Conservation (phyloP, 2,329 filamentous ascomycete species). For the Monilinia fructigena region DNA sequence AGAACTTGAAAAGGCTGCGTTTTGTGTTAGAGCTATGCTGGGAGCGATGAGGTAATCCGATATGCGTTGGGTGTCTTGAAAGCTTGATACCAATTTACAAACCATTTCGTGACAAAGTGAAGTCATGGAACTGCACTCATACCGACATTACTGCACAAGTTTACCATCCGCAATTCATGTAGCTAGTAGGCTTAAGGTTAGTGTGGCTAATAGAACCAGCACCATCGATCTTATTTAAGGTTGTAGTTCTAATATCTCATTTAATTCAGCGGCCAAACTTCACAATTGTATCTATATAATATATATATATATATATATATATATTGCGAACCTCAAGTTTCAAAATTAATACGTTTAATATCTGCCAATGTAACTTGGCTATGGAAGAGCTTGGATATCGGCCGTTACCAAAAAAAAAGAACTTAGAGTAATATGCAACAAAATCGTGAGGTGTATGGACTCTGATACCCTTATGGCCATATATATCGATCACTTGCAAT, state of each 20-base stretch:
- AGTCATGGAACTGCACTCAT: no score
- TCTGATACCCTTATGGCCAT: not conserved
- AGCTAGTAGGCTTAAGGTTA: not conserved
- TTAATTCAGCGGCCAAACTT: not conserved
- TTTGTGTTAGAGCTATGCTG: not conserved
- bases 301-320: no score
- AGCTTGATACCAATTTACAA: not conserved
- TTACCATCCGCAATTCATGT: not conserved
- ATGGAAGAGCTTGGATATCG: not conserved
- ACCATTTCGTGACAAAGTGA: no score
- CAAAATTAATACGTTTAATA: not conserved
- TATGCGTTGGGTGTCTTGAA: not conserved
- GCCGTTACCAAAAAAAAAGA: not conserved
- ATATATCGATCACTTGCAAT: not conserved
- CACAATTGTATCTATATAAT: no score
- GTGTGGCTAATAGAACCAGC: not conserved
- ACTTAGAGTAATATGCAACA: not conserved
- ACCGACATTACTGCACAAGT: no score
- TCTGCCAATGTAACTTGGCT: not conserved
- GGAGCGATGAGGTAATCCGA: not conserved
- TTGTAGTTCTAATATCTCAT: not conserved
- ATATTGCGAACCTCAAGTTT: not conserved
- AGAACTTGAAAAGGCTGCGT: not conserved
- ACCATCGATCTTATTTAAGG: not conserved
- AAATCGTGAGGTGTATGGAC: not conserved